These are phyloP conservation scores for Candolleomyces aberdarensis DNA, from an alignment of 768 basidiomycete species.

Conservation along the genomic window DNA sequence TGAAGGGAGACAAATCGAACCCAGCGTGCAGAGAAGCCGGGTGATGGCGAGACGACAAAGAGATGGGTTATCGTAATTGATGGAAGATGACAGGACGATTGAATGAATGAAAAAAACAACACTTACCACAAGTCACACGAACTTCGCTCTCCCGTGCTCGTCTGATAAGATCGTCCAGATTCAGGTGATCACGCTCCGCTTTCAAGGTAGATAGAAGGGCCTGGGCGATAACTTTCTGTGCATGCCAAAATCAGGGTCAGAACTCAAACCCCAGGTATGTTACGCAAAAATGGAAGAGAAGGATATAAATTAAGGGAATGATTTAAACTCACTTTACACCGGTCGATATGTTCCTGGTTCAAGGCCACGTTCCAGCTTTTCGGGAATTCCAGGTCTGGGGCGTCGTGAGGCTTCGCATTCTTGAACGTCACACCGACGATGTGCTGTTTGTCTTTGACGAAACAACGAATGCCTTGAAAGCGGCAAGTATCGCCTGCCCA, in stretches of 20 bases:
- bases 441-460: constrained; percentile 62
- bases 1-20: not conserved
- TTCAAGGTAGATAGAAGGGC: constrained; percentile 66
- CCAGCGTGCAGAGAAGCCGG: too few species aligned
- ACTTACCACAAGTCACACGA: constrained; percentile 80
- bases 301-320: not conserved
- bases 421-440: constrained; percentile 70
- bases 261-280: not conserved
- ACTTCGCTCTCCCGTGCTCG: constrained; percentile 79
- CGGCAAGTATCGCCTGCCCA: constrained; percentile 89
- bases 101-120: constrained; percentile 7
- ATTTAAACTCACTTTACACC: constrained; percentile 54
- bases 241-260: constrained; percentile 5
- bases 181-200: constrained; percentile 62
- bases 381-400: constrained; percentile 63
- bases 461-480: constrained; percentile 81
- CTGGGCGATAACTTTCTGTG: constrained; percentile 62
- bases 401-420: constrained; percentile 56
- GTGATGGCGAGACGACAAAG: too few species aligned
- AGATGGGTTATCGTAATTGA: not conserved
- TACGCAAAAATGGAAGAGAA: constrained; percentile 8
- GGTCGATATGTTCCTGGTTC: constrained; percentile 43
- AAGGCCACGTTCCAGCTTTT: constrained; percentile 63
- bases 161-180: constrained; percentile 55
- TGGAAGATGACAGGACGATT: not conserved